Conservation (phyloP, 2,329 filamentous ascomycete species). For the Harringtonia lauricola region DNA sequence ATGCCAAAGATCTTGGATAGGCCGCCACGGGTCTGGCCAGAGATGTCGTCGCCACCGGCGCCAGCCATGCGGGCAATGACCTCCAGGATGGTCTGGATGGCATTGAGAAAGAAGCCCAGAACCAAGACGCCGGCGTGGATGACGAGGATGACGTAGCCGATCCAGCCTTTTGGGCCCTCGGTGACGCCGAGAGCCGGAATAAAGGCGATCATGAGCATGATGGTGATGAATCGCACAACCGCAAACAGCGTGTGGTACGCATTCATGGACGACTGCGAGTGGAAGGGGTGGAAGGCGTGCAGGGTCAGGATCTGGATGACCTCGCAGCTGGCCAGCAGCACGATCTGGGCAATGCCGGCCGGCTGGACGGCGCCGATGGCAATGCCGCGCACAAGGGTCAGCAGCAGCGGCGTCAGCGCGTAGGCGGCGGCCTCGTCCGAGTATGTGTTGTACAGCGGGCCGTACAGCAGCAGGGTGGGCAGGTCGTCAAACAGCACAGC, state of each 20-base stretch:
- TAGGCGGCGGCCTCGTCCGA: slow-evolving; percentile 88
- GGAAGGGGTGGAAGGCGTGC: slow-evolving; percentile 82
- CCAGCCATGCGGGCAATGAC: slow-evolving; percentile 74
- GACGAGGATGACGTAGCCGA: slow-evolving; percentile 82
- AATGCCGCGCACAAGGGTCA: slow-evolving; percentile 78
- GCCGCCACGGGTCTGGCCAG: slow-evolving; percentile 65
- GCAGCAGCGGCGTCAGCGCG: slow-evolving; percentile 72
- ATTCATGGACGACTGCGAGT: slow-evolving; percentile 92
- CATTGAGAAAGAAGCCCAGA: slow-evolving; percentile 88
- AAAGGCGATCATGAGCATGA: slow-evolving; percentile 72
- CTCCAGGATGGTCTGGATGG: slow-evolving; percentile 81
- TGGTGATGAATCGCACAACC: slow-evolving; percentile 60
- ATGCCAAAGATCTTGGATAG: slow-evolving; percentile 85
- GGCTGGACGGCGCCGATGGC: slow-evolving; percentile 88
- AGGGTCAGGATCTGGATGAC: slow-evolving; percentile 80
- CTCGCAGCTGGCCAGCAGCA: slow-evolving; percentile 87
- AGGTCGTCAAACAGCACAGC: slow-evolving; percentile 89
- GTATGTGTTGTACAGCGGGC: slow-evolving; percentile 94
- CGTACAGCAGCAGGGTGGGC: slow-evolving; percentile 78
- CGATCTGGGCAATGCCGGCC: slow-evolving; percentile 85
- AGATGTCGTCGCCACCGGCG: slow-evolving; percentile 64
- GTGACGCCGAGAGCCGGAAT: slow-evolving; percentile 70
- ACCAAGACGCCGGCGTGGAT: slow-evolving; percentile 77
- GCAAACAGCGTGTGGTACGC: slow-evolving; percentile 85
- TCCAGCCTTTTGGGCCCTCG: slow-evolving; percentile 80